Conservation (phyloP, 352 stramenopile genomes). For the Globisporangium mamillatum region DNA sequence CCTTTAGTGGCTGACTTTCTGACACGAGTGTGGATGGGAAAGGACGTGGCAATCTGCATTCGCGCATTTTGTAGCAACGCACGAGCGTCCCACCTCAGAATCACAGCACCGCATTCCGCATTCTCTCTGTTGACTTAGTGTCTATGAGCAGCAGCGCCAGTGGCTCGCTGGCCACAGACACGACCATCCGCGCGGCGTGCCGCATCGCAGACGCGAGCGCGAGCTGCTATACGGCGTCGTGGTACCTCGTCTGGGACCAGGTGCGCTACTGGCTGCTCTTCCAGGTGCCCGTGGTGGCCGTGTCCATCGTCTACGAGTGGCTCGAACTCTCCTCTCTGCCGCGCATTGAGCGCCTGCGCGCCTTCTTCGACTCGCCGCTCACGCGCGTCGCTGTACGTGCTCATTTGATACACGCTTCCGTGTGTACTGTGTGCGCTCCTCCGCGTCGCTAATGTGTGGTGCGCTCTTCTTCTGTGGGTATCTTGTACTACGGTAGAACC, state of each 20-base stretch:
- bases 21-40: background rate
- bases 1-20: slow-evolving; percentile 4
- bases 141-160: slow-evolving; percentile 4
- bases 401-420: background rate
- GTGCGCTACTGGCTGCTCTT: slow-evolving; percentile 77
- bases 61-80: background rate
- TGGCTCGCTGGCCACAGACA: background rate
- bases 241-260: slow-evolving; percentile 81
- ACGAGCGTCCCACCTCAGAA: background rate
- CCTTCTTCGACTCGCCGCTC: slow-evolving; percentile 65
- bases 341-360: slow-evolving; percentile 65
- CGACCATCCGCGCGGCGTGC: slow-evolving; percentile 31
- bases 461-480: no score
- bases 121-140: background rate
- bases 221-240: slow-evolving; percentile 77
- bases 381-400: slow-evolving; percentile 42
- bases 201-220: slow-evolving; percentile 50
- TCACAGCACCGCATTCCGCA: background rate
- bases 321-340: slow-evolving; percentile 63
- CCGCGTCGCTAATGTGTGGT: no score
- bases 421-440: background rate
- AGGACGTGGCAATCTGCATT: background rate
- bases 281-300: slow-evolving; percentile 58
- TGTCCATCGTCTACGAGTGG: slow-evolving; percentile 82
- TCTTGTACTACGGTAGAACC: slow-evolving; percentile 25